Evolutionary conservation across 2,329 filamentous ascomycete species (phyloP).

Genomic region (Paracoccidioides brasiliensis): DNA sequence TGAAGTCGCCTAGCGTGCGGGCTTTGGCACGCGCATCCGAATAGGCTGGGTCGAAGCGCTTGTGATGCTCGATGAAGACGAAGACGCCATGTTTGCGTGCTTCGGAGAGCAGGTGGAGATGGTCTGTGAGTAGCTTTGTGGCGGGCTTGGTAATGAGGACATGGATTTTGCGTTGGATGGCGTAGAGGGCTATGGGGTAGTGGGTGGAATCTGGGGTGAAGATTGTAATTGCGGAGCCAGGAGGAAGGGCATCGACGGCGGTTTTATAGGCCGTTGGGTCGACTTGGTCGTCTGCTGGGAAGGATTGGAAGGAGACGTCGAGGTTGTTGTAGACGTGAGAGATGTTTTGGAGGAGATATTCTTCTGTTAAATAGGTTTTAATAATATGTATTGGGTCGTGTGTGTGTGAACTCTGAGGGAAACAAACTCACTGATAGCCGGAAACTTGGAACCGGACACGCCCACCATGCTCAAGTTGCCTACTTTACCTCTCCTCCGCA

Average conservation of each 20-base stretch:
- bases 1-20: conserved; percentile 74
- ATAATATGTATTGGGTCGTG: neutral
- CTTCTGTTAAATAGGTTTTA: conserved; percentile 37
- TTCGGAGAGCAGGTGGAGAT: conserved; percentile 60
- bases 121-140: conserved; percentile 69
- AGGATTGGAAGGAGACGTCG: conserved; percentile 76
- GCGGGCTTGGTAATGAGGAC: conserved; percentile 91
- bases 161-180: conserved; percentile 76
- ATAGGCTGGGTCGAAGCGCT: conserved; percentile 89
- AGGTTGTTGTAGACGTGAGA: conserved; percentile 75
- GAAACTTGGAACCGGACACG: conserved; percentile 77
- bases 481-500: conserved; percentile 79
- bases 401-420: neutral
- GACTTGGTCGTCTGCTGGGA: conserved; percentile 55
- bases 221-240: conserved; percentile 84
- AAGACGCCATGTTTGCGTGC: conserved; percentile 65
- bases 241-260: conserved; percentile 69
- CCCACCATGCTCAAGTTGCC: conserved; percentile 78
- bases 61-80: conserved; percentile 92
- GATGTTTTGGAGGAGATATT: conserved; percentile 81
- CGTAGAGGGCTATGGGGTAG: conserved; percentile 82
- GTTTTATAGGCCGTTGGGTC: conserved; percentile 77
- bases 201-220: conserved; percentile 93
- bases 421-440: conserved; percentile 62
- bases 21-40: conserved; percentile 72